These are phyloP conservation scores for Globisporangium okanoganense DNA, from an alignment of 352 stramenopile species.

Conservation along the genomic window DNA sequence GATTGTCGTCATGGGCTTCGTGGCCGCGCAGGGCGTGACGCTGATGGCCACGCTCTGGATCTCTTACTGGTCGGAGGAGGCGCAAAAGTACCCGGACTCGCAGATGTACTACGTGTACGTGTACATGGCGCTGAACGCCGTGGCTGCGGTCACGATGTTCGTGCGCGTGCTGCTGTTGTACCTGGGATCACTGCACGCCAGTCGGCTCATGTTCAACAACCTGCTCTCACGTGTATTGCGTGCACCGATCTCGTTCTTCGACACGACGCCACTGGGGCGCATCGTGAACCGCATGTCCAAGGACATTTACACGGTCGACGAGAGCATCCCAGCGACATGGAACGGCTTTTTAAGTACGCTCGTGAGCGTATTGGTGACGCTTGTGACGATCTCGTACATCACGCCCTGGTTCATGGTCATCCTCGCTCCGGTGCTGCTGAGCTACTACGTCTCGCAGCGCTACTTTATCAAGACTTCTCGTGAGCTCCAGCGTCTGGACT, in stretches of 20 bases:
- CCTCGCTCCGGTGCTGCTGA: conserved; percentile 57
- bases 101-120: conserved; percentile 82
- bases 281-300: conserved; percentile 77
- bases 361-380: conserved; percentile 53
- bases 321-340: conserved; percentile 59
- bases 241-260: conserved; percentile 71
- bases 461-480: conserved; percentile 91
- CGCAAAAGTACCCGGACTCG: conserved; percentile 40
- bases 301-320: conserved; percentile 74
- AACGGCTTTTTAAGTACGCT: conserved; percentile 60
- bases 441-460: conserved; percentile 70
- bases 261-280: conserved; percentile 69
- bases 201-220: conserved; percentile 51
- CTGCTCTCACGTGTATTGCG: conserved; percentile 65
- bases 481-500: conserved; percentile 95
- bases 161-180: conserved; percentile 60
- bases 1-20: conserved; percentile 51
- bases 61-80: conserved; percentile 91
- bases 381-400: conserved; percentile 63
- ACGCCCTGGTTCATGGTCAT: conserved; percentile 65
- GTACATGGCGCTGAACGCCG: conserved; percentile 73
- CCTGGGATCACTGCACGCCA: conserved; percentile 54
- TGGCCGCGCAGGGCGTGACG: conserved; percentile 42
- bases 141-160: conserved; percentile 56
- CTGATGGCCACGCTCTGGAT: conserved; percentile 86